Conservation (phyloP, 2,329 filamentous ascomycete genomes). For the Botrytis sinoallii region DNA sequence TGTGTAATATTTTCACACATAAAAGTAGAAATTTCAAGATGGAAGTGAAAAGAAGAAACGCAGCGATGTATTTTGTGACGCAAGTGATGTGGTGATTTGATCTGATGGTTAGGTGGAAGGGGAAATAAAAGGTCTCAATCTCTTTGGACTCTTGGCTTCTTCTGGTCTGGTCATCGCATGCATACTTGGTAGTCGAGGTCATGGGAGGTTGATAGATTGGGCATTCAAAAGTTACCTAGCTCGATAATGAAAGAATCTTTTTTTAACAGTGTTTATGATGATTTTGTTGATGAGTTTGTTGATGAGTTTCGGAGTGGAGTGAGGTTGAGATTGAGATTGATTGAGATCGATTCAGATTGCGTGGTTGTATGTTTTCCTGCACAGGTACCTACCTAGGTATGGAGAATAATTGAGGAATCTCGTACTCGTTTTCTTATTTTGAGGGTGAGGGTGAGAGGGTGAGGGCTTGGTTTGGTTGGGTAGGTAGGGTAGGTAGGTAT, state of each 20-base stretch:
- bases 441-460: no score
- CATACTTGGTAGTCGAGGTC: constrained; percentile 20
- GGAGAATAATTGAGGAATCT: neutral
- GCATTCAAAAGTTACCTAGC: constrained; percentile 29
- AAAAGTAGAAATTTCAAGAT: neutral
- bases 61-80: neutral
- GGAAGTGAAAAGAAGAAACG: neutral
- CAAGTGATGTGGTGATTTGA: neutral
- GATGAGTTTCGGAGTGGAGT: no score
- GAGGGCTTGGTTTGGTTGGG: no score
- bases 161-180: constrained; percentile 14
- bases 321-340: neutral
- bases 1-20: neutral
- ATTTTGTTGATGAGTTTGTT: neutral
- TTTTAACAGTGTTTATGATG: neutral
- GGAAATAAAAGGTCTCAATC: neutral
- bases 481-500: no score
- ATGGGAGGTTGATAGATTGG: constrained; percentile 32
- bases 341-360: neutral
- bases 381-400: no score
- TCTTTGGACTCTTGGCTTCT: neutral
- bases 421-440: neutral
- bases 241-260: constrained; percentile 16
- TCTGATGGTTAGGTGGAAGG: neutral
- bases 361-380: neutral